phyloP scores from a whole-genome alignment of 192 early-diverging fungal species.

The Backusella parvicylindrica region DNA sequence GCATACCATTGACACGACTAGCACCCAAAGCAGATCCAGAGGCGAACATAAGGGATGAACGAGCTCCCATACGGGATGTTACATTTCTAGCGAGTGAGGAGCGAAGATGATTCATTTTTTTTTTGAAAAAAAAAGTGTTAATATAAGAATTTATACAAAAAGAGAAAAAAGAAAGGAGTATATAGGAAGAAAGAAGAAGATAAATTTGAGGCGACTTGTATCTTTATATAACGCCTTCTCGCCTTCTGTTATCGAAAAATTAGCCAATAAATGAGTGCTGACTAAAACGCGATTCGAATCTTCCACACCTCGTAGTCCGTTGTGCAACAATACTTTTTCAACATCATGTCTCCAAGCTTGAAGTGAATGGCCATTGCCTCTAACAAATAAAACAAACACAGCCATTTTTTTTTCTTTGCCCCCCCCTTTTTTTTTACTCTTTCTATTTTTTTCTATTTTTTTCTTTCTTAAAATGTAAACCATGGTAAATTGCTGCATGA shows the following conservation, averaged over 20 bases:
- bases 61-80: neutral
- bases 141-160: neutral
- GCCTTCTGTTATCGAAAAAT: neutral
- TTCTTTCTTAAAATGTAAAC: neutral
- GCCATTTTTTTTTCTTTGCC: neutral
- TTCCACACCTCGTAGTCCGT: neutral
- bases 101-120: constrained; percentile 11
- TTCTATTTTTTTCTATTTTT: neutral
- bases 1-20: neutral
- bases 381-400: neutral
- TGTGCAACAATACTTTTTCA: neutral
- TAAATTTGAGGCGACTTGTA: neutral
- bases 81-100: neutral
- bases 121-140: neutral
- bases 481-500: neutral
- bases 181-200: neutral
- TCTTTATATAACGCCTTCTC: neutral
- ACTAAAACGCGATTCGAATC: neutral
- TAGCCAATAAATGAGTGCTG: neutral
- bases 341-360: neutral
- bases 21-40: constrained; percentile 6
- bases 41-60: neutral
- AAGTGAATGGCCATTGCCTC: neutral
- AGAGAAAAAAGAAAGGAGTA: neutral
- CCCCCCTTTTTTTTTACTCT: neutral